Evolutionary conservation across 805 yeast genomes (phyloP), one percentile per base, ranked within the genome.

Genomic region (Cyberlindnera veronae): DNA sequence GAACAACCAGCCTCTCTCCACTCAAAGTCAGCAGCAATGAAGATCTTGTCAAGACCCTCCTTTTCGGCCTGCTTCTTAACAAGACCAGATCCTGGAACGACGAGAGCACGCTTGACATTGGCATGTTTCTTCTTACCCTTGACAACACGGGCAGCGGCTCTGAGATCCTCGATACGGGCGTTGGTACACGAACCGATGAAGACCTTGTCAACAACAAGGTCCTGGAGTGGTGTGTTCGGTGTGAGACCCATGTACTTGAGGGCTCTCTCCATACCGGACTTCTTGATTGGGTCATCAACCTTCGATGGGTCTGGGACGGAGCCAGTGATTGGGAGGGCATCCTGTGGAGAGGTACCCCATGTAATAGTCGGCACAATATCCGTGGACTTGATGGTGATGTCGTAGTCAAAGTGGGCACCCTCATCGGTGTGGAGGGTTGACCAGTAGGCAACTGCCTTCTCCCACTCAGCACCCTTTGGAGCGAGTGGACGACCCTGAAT

Each of bases 1-100:
- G 98, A 91, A 70, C 99, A 93, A 46, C 99, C 99, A 51, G 99
- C 98, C 71, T 93, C 99, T 72, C 99, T 84, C 99, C 99, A 93
- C 55, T 86, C 91, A 61, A 93, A 93, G 16, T 96, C 98, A 37
- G 99, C 97, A 36, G 79, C 87, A 57, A 71, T 78, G 59, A 93
- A 93, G 43, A 93, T 77, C 69, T 86, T 85, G 64, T 93, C 93
- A 42, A 93, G 74, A 38, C 99, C 99, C 70, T 93, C 99, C 48
- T 68, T 72, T 69, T 93, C 99, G 40, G 99, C 99, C 67, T 87
- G 95, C 45, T 72, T 70, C 69, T 91, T 93, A 51, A 93, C 93
- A 47, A 93, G 73, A 51, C 99, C 99, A 18, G 98, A 90, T 42
- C 99, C 99, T 37, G 99, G 99, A 33, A 93, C 99, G 41, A 93